Base-by-base conservation (phyloP, 116 monocot species). In the Papilionanthe hybrid region DNA sequence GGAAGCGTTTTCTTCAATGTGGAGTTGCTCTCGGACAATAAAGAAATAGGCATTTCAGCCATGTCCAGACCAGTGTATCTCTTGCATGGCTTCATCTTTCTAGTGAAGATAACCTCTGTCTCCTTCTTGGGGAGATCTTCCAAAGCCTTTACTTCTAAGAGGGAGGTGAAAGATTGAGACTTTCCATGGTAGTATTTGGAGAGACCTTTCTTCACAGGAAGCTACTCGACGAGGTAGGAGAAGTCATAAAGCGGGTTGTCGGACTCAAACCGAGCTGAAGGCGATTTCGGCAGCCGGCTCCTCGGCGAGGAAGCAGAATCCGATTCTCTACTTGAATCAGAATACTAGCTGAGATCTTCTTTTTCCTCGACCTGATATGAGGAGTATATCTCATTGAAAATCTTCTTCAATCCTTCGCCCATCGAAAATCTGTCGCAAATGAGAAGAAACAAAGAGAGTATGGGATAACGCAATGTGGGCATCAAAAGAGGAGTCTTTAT, bases 51-150 rank as follows among this genome's bases (percentile, higher is more conserved):
- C 22, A 22, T 22, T 55, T 28, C 30, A 7, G 19, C 13, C 72
- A 12, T 0, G 8, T 60, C 66, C 57, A 82, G 56, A 43, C 57
- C 44, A 20, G 78, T 72, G n/a, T 82, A 82, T 57, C 82, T 82
- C 78, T 78, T 82, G 78, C 82, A 56, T 0, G 82, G 72, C 78
- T 78, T 78, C 72, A 78, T 78, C 37, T 69, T 78, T 22, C 45
- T 82, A 15, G 45, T 49, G 72, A 20, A 22, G 72, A 44, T 25
- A 29, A 65, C 23, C 44, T 72, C 72, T 1, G 3, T 53, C 18
- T 78, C 72, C 50, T 82, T 82, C 58, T 78, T 82, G 0, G 82
- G 78, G 19, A 82, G 82, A 58, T 82, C 82, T 42, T 72, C 78
- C 25, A 72, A 42, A 11, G 19, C 18, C 17, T 20, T 78, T 9